Base-by-base conservation (phyloP, 2,329 filamentous ascomycete genomes). In the Apiospora malaysiana region DNA sequence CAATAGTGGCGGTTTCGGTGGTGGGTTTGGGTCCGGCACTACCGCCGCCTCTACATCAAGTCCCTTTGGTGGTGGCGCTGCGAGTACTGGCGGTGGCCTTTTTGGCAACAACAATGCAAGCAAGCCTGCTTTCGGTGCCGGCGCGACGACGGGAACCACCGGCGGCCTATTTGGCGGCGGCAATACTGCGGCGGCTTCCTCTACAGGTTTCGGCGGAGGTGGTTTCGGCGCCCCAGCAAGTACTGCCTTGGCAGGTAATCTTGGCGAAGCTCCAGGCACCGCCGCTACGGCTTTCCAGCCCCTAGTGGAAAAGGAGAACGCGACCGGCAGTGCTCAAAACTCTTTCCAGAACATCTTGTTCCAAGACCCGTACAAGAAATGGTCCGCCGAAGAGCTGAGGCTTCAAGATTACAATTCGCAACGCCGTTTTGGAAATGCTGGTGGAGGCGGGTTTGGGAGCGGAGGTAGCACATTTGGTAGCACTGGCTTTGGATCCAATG, bases 391-490 rank as follows among this genome's bases (percentile, higher is more conserved):
- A 77, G 92, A 96, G 81, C 83, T 96, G 69, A 88, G 93, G 78
- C 82, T 97, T 72, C 94, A 90, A 65, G 96, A 99, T 81, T 99
- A 99, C 80, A 89, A 91, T 71, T 93, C 95, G 81, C 95, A 95
- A 68, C 91, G 95, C 71, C 92, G 92, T 69, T 94, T 89, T 79
- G 96, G 95, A 45, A 97, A 95, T 81, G 88, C 89, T 56, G 94
- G 92, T 73, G 94, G 94, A 42, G 92, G 94, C 74, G 94, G 94
- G 71, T 71, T 71, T 23, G 71, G 71, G 27, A 47, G 63, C 25
- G 68, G 71, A 46, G 47, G 47, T n/a, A 46, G 49, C 65, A 65
- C 42, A 14, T 70, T 70, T 42, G 69, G 69, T 18, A 47, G 59
- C 9, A 63, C 49, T 45, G 69, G 59, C 25, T 72, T 72, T n/a